These are phyloP conservation scores for Bryoglossum gracile DNA, from an alignment of 495 filamentous ascomycete species.

Conservation along the genomic window DNA sequence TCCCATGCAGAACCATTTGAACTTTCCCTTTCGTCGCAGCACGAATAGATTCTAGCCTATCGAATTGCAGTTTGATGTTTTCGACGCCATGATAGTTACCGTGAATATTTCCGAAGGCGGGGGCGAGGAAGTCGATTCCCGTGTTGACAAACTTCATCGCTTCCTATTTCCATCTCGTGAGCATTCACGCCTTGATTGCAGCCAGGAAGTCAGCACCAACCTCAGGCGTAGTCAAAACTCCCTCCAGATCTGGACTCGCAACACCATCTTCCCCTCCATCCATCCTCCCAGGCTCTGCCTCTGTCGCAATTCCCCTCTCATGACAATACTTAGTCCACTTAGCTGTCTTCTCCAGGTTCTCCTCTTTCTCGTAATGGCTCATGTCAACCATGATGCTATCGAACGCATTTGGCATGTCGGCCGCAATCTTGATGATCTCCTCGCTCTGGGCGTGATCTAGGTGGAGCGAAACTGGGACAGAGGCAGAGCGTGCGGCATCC, in stretches of 20 bases:
- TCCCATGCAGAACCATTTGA: conserved; percentile 68
- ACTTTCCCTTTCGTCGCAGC: conserved; percentile 52
- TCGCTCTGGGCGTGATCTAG: conserved; percentile 70
- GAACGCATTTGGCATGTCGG: conserved; percentile 36
- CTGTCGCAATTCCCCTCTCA: conserved; percentile 52
- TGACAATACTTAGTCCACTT: conserved; percentile 51
- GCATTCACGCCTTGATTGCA: too few relatives aligned
- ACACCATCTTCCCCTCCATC: conserved; percentile 62
- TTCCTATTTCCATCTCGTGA: too few relatives aligned
- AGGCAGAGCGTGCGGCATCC: conserved; percentile 50
- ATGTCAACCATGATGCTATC: conserved; percentile 59
- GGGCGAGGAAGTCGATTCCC: conserved; percentile 49
- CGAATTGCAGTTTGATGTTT: conserved; percentile 9
- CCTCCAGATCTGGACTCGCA: conserved; percentile 50
- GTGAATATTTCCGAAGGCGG: conserved; percentile 64
- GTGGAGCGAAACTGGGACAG: conserved; percentile 64
- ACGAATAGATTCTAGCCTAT: conserved; percentile 2
- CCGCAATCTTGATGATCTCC: conserved; percentile 53
- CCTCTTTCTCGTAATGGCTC: conserved; percentile 56
- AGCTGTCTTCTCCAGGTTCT: conserved; percentile 50
- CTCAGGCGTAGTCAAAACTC: conserved; percentile 52
- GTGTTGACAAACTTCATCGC: neutral
- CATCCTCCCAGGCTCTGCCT: conserved; percentile 59
- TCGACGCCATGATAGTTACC: conserved; percentile 47
- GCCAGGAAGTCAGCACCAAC: conserved; percentile 60